A percentile compares a stretch with the other conserved stretches of the same genome.
These are phyloP conservation scores for Fusarium staphyleae DNA, from an alignment of 2,329 filamentous ascomycete genomes.

Conservation along the genomic window DNA sequence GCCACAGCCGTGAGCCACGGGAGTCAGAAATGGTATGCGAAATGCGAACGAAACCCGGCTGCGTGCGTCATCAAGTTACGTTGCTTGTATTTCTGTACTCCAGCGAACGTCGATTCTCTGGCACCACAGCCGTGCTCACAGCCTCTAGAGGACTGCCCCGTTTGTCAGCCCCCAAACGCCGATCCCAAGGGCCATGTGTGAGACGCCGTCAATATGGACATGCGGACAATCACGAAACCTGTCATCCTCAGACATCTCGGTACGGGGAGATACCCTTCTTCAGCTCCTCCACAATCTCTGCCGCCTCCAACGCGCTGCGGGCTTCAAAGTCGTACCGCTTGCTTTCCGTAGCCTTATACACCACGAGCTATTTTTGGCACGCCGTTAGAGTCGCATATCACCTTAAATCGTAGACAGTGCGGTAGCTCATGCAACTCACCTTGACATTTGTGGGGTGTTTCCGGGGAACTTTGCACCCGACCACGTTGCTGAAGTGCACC, in stretches of 20 bases:
- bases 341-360: constrained; percentile 77
- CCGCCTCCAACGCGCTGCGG: constrained; percentile 72
- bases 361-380: constrained; percentile 60
- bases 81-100: constrained; percentile 2
- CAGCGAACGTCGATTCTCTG: neutral
- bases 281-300: constrained; percentile 80
- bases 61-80: neutral
- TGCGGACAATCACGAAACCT: neutral
- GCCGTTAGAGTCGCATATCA: constrained; percentile 16
- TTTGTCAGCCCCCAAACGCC: constrained; percentile 5
- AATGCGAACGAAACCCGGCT: constrained; percentile 1
- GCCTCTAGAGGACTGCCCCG: neutral
- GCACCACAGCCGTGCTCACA: neutral
- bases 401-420: neutral
- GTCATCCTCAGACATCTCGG: constrained; percentile 50
- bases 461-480: constrained; percentile 81
- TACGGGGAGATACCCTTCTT: constrained; percentile 78
- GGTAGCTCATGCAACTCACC: constrained; percentile 52
- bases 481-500: constrained; percentile 81
- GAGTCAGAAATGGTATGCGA: constrained; percentile 1
- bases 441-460: constrained; percentile 84
- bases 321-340: constrained; percentile 89
- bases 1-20: neutral
- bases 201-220: constrained; percentile 9
- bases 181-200: neutral